phyloP scores from a whole-genome alignment of 1,139 yeast species.

The Kazachstania sp. region DNA sequence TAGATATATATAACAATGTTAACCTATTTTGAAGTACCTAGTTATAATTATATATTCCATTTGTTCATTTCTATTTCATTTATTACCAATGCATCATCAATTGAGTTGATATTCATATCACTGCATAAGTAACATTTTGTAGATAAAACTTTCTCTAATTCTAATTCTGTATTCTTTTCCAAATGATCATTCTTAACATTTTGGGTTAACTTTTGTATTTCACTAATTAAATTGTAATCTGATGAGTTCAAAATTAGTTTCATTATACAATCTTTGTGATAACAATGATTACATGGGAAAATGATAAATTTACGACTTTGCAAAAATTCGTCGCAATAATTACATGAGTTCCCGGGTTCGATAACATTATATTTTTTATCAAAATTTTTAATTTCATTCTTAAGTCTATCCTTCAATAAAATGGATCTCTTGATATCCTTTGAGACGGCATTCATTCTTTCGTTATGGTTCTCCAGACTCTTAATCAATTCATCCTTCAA shows the following conservation, averaged over 20 bases:
- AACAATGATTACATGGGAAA: slow-evolving; percentile 86
- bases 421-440: slow-evolving; percentile 73
- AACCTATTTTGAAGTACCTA: neutral
- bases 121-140: slow-evolving; percentile 76
- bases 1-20: neutral
- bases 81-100: slow-evolving; percentile 47
- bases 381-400: slow-evolving; percentile 47
- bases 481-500: slow-evolving; percentile 76
- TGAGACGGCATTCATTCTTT: slow-evolving; percentile 53
- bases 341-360: slow-evolving; percentile 81
- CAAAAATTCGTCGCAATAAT: slow-evolving; percentile 56
- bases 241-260: slow-evolving; percentile 51
- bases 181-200: slow-evolving; percentile 29
- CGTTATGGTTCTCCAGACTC: slow-evolving; percentile 66
- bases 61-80: slow-evolving; percentile 18
- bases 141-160: slow-evolving; percentile 51
- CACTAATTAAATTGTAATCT: slow-evolving; percentile 59
- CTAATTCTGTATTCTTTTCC: slow-evolving; percentile 9
- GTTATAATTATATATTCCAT: slow-evolving; percentile 18
- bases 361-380: slow-evolving; percentile 47
- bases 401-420: slow-evolving; percentile 52
- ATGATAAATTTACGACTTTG: slow-evolving; percentile 67
- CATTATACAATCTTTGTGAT: slow-evolving; percentile 81
- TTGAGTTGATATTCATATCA: slow-evolving; percentile 58
- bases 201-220: slow-evolving; percentile 48